Evolutionary conservation across 768 basidiomycete species (phyloP).

Genomic region (Termitomyces sp.): DNA sequence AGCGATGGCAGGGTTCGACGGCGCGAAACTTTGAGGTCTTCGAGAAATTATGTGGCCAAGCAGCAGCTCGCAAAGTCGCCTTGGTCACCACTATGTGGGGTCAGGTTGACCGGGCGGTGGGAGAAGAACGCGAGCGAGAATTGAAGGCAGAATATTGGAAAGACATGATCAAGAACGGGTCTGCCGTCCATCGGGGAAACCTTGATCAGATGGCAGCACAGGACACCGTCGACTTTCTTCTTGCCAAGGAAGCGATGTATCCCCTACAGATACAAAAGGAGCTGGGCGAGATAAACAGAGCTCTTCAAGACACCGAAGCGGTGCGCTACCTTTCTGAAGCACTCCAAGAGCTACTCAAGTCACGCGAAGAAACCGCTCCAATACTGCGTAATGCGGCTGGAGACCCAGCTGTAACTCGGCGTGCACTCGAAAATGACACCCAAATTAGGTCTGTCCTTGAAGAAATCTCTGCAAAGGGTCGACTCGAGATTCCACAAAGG

Average conservation of each 20-base stretch:
- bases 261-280: slow-evolving; percentile 11
- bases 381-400: neutral
- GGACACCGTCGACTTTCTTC: slow-evolving; percentile 15
- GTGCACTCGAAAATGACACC: slow-evolving; percentile 3
- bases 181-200: slow-evolving; percentile 3
- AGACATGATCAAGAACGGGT: slow-evolving; percentile 10
- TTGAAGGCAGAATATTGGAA: slow-evolving; percentile 8
- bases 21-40: slow-evolving; percentile 15
- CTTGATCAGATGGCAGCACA: slow-evolving; percentile 8
- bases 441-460: slow-evolving; percentile 3
- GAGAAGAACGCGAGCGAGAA: slow-evolving; percentile 7
- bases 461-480: neutral
- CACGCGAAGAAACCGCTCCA: slow-evolving; percentile 7
- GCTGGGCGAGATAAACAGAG: slow-evolving; percentile 6
- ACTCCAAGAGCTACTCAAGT: slow-evolving; percentile 2
- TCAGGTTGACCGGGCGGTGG: neutral
- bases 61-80: slow-evolving; percentile 11
- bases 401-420: neutral
- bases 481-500: slow-evolving; percentile 5
- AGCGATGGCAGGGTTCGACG: slow-evolving; percentile 9
- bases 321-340: slow-evolving; percentile 5
- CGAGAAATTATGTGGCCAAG: slow-evolving; percentile 13
- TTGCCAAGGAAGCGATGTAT: slow-evolving; percentile 12
- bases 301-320: slow-evolving; percentile 6
- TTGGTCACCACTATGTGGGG: slow-evolving; percentile 15